Evolutionary conservation across 2,329 filamentous ascomycete genomes (phyloP), one percentile per base, ranked within the genome.

Genomic region (Beauveria pseudobassiana): DNA sequence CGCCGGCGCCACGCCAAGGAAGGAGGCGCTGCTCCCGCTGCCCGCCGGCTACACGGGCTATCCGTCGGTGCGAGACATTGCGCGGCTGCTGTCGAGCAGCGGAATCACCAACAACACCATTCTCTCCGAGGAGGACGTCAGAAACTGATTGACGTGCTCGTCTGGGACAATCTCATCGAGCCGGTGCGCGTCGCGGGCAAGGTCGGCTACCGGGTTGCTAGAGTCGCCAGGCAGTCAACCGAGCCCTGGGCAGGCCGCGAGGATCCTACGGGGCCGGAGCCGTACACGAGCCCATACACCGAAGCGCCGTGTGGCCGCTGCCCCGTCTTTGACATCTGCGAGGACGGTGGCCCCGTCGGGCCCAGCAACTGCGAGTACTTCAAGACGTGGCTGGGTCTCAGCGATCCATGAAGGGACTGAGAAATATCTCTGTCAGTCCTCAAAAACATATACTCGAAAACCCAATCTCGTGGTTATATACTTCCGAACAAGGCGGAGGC

Each of bases 291-390:
- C 67, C 90, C 90, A 3, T 85, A 93, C 66, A 96, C 90, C 1
- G 92, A 97, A 73, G 87, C 89, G 2, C 95, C 95, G 1, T 99
- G 95, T 73, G 93, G 93, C 2, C 82, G 86, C 61, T 99, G 95
- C 74, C 95, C 95, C 0, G 93, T 97, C 2, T 96, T 96, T 72
- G 89, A 95, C 62, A 81, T 98, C 2, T 99, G 95, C 72, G 89
- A 91, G 66, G 91, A 96, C 64, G 92, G 91, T 7, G 93, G 93
- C 0, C 91, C 92, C 0, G 91, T 99, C 24, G 96, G 88, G 69
- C 91, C 93, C 0, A 88, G 86, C 66, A 96, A 89, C 56, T 99
- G 95, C 74, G 88, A 91, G 59, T 99, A 99, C 72, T 97, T 96
- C 70, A 84, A 89, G 65, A 84, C 87, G 58, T 99, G 95, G 95